Conservation (phyloP, 768 basidiomycete species). For the Suillus lakei region DNA sequence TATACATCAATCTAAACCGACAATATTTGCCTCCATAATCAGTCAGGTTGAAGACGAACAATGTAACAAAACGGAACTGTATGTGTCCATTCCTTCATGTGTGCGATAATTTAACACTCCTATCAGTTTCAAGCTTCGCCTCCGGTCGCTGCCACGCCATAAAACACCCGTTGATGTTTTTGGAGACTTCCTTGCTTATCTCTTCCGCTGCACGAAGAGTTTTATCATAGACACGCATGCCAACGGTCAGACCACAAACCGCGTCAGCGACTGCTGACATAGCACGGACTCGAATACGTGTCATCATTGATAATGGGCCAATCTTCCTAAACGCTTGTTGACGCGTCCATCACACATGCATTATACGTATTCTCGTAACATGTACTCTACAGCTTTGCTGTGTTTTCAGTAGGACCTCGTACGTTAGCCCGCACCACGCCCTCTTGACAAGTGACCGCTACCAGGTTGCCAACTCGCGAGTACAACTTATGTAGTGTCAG, state of each 20-base stretch:
- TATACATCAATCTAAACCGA: too few relatives aligned
- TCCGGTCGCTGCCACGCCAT: constrained; percentile 67
- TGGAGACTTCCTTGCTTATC: constrained; percentile 78
- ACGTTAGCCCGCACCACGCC: constrained; percentile 71
- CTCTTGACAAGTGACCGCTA: constrained; percentile 83
- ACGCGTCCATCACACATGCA: too few relatives aligned
- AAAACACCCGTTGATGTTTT: constrained; percentile 78
- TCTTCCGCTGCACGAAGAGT: constrained; percentile 72
- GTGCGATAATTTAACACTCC: constrained; percentile 6
- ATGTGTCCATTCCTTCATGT: constrained; percentile 34
- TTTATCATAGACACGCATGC: constrained; percentile 86
- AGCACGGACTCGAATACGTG: too few relatives aligned
- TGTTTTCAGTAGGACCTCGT: constrained; percentile 42
- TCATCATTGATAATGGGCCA: too few relatives aligned
- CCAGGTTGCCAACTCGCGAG: constrained; percentile 62
- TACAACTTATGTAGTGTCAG: constrained; percentile 55
- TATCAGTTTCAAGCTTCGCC: constrained; percentile 76
- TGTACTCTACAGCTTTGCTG: constrained; percentile 39
- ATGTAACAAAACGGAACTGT: constrained; percentile 82
- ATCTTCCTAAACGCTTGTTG: too few relatives aligned
- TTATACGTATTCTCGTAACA: too few relatives aligned
- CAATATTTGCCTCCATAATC: constrained; percentile 49
- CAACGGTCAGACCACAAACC: constrained; percentile 62
- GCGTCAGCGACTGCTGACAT: too few relatives aligned
- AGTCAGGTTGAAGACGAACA: constrained; percentile 77